These are phyloP conservation scores for Aureobasidium sp. DNA, from an alignment of 2,329 filamentous ascomycete species.

Conservation along the genomic window DNA sequence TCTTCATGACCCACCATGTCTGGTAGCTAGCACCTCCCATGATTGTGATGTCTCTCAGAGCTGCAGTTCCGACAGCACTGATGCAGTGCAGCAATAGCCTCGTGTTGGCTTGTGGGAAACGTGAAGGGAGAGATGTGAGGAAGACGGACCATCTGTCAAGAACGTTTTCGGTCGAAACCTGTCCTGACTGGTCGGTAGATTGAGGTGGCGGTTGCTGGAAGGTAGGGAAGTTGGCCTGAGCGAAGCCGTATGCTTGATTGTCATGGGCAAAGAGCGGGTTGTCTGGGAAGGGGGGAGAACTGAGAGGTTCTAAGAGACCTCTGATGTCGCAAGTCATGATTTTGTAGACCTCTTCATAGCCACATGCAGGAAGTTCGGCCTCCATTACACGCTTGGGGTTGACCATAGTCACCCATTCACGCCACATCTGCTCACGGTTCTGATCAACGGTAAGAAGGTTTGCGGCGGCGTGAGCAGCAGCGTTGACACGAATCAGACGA, in stretches of 20 bases:
- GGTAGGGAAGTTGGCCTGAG: conserved; percentile 40
- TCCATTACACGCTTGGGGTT: conserved; percentile 52
- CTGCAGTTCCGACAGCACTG: conserved; percentile 66
- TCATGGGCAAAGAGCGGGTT: conserved; percentile 30
- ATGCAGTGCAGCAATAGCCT: conserved; percentile 70
- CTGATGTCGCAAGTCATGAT: conserved; percentile 57
- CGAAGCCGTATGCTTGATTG: conserved; percentile 33
- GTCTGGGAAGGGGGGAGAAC: conserved; percentile 33
- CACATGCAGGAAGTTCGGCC: conserved; percentile 49
- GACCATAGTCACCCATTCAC: conserved; percentile 69
- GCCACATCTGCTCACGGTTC: conserved; percentile 91
- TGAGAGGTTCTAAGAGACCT: conserved; percentile 61
- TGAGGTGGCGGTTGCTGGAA: conserved; percentile 25
- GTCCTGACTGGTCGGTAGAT: conserved; percentile 15
- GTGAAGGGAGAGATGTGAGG: conserved; percentile 58
- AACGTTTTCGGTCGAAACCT: conserved; percentile 52
- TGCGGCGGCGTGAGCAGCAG: conserved; percentile 86
- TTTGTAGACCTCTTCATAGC: conserved; percentile 50
- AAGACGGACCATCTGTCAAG: conserved; percentile 74
- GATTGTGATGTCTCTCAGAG: conserved; percentile 75
- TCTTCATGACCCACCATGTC: conserved; percentile 93
- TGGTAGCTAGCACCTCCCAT: conserved; percentile 72
- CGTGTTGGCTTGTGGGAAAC: conserved; percentile 67
- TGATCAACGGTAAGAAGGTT: conserved; percentile 85
- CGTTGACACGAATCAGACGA: conserved; percentile 82